phyloP scores from a whole-genome alignment of 306 rosid species.

The Lotus japonicus region DNA sequence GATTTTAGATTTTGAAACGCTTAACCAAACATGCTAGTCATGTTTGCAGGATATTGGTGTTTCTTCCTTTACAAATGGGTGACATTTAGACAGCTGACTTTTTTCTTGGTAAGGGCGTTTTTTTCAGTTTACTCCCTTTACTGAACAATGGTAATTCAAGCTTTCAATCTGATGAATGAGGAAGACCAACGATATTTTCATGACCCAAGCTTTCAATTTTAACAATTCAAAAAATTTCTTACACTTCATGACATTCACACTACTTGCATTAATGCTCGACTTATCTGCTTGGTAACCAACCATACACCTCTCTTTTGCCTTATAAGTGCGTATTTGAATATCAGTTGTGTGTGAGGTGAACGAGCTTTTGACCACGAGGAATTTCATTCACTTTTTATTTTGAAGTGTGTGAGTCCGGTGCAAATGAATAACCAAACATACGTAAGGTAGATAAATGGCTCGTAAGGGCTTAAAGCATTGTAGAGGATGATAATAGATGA shows the following conservation, averaged over 20 bases:
- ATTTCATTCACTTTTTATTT: too few relatives aligned
- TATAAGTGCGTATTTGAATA: too few relatives aligned
- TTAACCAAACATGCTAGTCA: too few relatives aligned
- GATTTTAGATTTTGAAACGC: too few relatives aligned
- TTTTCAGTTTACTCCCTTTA: background rate
- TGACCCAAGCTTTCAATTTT: background rate
- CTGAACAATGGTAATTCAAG: slow-evolving; percentile 11
- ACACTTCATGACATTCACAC: background rate
- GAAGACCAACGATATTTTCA: background rate
- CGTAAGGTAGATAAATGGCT: background rate
- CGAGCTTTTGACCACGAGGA: too few relatives aligned
- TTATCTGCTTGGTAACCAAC: background rate
- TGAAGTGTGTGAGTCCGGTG: too few relatives aligned
- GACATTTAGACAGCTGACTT: slow-evolving; percentile 29
- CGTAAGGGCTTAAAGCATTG: slow-evolving; percentile 22
- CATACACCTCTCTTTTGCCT: background rate
- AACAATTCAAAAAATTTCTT: background rate
- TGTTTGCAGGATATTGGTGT: background rate
- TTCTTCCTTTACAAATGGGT: slow-evolving; percentile 5
- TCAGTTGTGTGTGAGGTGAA: too few relatives aligned
- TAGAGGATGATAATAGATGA: background rate
- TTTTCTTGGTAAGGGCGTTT: slow-evolving; percentile 26
- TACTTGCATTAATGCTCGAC: background rate
- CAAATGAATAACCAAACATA: too few relatives aligned
- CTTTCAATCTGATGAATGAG: slow-evolving; percentile 13